phyloP scores from a whole-genome alignment of 805 yeast species.

The Saturnispora bothae region DNA sequence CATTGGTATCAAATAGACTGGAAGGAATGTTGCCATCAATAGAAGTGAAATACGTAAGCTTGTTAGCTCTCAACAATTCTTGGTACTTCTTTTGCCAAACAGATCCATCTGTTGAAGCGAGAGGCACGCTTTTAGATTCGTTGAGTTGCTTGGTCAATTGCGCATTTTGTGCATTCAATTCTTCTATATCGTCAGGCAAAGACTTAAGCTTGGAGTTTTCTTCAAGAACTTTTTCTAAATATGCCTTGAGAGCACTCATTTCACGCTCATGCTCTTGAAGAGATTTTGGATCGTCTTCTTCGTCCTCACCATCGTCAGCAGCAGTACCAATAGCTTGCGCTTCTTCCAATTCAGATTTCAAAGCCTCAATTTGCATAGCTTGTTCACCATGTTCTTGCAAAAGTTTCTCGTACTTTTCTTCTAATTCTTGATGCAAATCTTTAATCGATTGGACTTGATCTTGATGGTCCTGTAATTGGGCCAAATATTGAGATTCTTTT shows the following conservation, averaged over 20 bases:
- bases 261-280: constrained; percentile 10
- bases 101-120: constrained; percentile 10
- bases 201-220: constrained; percentile 10
- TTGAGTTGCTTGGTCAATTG: constrained; percentile 3
- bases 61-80: constrained; percentile 29
- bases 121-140: constrained; percentile 6
- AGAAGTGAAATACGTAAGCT: constrained; percentile 10
- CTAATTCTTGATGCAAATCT: constrained; percentile 6
- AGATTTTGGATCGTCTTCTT: neutral
- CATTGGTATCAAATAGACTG: constrained; percentile 21
- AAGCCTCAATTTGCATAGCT: constrained; percentile 7
- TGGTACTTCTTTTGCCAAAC: constrained; percentile 47
- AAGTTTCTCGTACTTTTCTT: constrained; percentile 3
- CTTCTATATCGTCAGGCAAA: neutral
- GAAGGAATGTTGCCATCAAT: constrained; percentile 4
- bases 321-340: constrained; percentile 2
- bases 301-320: constrained; percentile 10
- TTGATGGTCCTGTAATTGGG: neutral
- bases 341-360: constrained; percentile 10
- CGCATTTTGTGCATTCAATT: constrained; percentile 1
- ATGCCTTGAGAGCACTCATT: constrained; percentile 10
- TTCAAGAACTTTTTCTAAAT: constrained; percentile 13
- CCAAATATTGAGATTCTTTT: neutral
- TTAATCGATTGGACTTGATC: constrained; percentile 5
- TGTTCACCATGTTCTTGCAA: constrained; percentile 4